phyloP scores from a whole-genome alignment of 306 rosid genomes.

The Vigna hirtella region DNA sequence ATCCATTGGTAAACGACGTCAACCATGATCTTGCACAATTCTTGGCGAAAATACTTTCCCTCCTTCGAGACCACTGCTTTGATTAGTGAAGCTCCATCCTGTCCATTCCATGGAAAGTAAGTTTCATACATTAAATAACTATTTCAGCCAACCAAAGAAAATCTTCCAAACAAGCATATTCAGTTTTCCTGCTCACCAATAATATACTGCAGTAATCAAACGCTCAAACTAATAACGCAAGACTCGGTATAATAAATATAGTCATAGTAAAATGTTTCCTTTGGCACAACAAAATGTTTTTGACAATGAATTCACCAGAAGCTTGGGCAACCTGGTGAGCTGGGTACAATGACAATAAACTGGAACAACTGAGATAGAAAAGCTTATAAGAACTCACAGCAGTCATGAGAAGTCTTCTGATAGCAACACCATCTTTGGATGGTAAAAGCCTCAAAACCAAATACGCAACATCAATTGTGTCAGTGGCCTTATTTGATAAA shows the following conservation, averaged over 20 bases:
- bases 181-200: background rate
- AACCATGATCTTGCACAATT: constrained; percentile 66
- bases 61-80: constrained; percentile 81
- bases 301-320: constrained; percentile 18
- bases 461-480: constrained; percentile 63
- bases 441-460: constrained; percentile 78
- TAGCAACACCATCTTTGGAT: constrained; percentile 83
- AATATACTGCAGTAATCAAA: background rate
- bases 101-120: constrained; percentile 50
- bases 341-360: constrained; percentile 8
- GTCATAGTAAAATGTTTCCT: background rate
- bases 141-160: constrained; percentile 26
- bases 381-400: constrained; percentile 70
- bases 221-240: constrained; percentile 24
- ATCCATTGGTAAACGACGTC: constrained; percentile 72
- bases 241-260: background rate
- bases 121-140: constrained; percentile 22
- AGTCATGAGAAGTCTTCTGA: constrained; percentile 95
- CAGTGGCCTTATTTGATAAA: constrained; percentile 47
- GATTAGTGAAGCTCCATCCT: constrained; percentile 88
- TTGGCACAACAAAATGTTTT: background rate
- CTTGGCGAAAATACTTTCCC: constrained; percentile 70
- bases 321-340: background rate
- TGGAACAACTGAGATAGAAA: background rate
- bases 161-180: constrained; percentile 26